Evolutionary conservation across 768 basidiomycete genomes (phyloP).

Genomic region (Amanita jacksonii): DNA sequence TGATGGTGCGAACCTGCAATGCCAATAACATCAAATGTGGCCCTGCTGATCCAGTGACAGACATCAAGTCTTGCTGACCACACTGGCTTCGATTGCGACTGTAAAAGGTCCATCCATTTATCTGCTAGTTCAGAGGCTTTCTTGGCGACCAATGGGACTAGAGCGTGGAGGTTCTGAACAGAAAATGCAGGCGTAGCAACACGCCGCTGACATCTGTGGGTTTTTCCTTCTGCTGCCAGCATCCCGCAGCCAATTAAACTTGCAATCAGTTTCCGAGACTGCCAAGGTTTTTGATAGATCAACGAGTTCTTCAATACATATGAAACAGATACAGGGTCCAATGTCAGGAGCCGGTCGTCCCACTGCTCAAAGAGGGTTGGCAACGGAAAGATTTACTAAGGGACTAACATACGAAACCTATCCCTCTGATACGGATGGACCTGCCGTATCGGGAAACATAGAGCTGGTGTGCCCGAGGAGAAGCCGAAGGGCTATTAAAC

Average conservation of each 20-base stretch:
- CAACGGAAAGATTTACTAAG: neutral
- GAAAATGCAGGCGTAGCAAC: constrained; percentile 76
- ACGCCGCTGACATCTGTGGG: constrained; percentile 74
- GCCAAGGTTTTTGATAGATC: constrained; percentile 79
- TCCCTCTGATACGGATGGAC: constrained; percentile 57
- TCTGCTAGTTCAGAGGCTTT: constrained; percentile 56
- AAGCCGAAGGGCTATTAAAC: constrained; percentile 37
- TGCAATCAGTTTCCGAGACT: constrained; percentile 64
- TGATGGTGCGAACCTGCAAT: constrained; percentile 49
- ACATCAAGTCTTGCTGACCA: constrained; percentile 46
- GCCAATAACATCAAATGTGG: constrained; percentile 88
- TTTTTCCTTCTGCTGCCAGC: constrained; percentile 68
- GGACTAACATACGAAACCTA: constrained; percentile 48
- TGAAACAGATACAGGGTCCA: constrained; percentile 67
- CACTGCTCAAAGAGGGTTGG: constrained; percentile 34
- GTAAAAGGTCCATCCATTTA: constrained; percentile 46
- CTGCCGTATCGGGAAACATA: constrained; percentile 56
- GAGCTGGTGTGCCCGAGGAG: constrained; percentile 42
- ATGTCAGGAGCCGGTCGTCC: constrained; percentile 70
- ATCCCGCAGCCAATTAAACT: constrained; percentile 77
- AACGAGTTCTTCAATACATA: constrained; percentile 67
- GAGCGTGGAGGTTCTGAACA: constrained; percentile 60
- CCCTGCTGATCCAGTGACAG: constrained; percentile 70
- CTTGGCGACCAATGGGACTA: constrained; percentile 62
- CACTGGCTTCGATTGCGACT: constrained; percentile 13